Evolutionary conservation across 116 monocot species (phyloP).

Genomic region (Zostera marina): DNA sequence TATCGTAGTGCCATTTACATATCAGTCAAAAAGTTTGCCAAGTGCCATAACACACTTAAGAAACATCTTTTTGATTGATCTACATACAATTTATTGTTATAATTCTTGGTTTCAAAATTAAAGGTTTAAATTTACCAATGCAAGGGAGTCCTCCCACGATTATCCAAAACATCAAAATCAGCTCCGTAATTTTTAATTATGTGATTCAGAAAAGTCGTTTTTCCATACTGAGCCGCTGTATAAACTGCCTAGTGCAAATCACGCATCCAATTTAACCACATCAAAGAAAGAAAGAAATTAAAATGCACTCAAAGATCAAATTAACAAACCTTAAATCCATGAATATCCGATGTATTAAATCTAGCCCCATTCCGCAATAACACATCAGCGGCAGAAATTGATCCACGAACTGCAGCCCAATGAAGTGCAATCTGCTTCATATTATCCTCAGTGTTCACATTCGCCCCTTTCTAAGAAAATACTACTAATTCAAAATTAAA

Average conservation of each 20-base stretch:
- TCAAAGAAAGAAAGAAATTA: neutral
- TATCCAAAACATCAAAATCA: slow-evolving; percentile 66
- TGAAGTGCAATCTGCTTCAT: slow-evolving; percentile 73
- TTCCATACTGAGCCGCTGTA: slow-evolving; percentile 90
- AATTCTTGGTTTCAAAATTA: neutral
- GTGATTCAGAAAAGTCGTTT: slow-evolving; percentile 71
- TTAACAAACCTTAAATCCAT: slow-evolving; percentile 72
- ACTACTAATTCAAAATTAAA: neutral
- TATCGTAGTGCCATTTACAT: no score
- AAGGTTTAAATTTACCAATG: slow-evolving; percentile 49
- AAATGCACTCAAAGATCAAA: neutral
- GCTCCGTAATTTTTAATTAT: slow-evolving; percentile 60
- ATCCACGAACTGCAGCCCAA: slow-evolving; percentile 80
- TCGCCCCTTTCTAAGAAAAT: slow-evolving; percentile 54
- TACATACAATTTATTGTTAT: no score
- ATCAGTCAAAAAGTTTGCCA: no score
- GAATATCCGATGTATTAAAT: slow-evolving; percentile 43
- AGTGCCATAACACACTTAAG: no score
- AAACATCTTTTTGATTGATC: no score
- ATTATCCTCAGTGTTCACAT: slow-evolving; percentile 53
- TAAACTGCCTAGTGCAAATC: slow-evolving; percentile 73
- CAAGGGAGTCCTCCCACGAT: slow-evolving; percentile 76
- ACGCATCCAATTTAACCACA: neutral
- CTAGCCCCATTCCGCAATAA: slow-evolving; percentile 62
- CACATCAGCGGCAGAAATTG: slow-evolving; percentile 48